Evolutionary conservation across 306 rosid species (phyloP), one percentile per base, ranked within the genome.

Genomic region (Pueraria montana): DNA sequence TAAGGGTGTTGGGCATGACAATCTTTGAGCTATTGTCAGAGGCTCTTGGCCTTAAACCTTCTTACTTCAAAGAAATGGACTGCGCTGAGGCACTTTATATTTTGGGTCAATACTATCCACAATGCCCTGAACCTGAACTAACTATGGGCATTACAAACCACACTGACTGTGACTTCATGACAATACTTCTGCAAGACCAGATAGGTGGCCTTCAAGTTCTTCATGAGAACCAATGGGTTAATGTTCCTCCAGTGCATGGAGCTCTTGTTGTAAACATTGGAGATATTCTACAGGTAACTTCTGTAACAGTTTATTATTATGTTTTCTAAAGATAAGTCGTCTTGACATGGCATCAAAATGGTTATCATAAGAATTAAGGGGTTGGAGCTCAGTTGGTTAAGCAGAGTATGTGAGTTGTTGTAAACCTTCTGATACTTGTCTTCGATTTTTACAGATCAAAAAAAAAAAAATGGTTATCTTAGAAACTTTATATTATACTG

Each of bases 161-260:
- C 69, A 16, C 84, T 6, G 91, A 84, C 65, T 10, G 5, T 38
- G 26, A 26, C 71, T 86, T 86, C 79, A 16, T 90, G 40, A 86
- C 91, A 2, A 46, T 86, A 38, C 89, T 88, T 32, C 77, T 88
- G 3, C 89, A 88, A 83, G 88, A 90, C 23, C 85, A 78, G 45
- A 76, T 81, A 0, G 94, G 91, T 13, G 94, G 90, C 0, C 90
- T 90, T 66, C 88, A 90, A 87, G 78, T 87, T 78, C 74, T 84
- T 1, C 62, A 46, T 2, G 17, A 82, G 32, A 74, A 78, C 46
- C 76, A 56, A 4, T 82, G 89, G 89, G 49, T 86, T 21, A 2
- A 86, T 64, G 75, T 83, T 36, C 64, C 36, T 32, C 85, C 87
- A 0, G 24, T 72, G 4, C 59, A n/a, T 1, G 87, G 87, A 18